Evolutionary conservation across 768 basidiomycete genomes (phyloP), one percentile per base, ranked within the genome.

Genomic region (Aureoboletus auriporus): DNA sequence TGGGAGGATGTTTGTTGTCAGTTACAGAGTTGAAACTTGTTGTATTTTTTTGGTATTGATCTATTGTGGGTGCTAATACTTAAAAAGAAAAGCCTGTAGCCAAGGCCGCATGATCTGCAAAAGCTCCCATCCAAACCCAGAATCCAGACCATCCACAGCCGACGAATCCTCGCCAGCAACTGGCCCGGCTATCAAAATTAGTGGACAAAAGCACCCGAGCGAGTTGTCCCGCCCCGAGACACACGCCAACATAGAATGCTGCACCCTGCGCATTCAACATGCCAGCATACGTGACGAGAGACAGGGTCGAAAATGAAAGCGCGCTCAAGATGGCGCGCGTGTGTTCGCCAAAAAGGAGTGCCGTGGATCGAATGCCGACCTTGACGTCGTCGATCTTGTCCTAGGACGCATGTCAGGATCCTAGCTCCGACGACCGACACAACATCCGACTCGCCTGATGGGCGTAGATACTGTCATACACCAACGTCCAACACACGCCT

Each of bases 381-480:
- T 78, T 72, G 42, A 89, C 74, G 61, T 99, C 96, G 71, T 99
- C 96, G 13, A 53, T 61, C 71, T 98, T 99, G 70, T 99, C 96
- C 89, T 96, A n/a, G n/a, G 6, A 9, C 31, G 31, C 12, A 13
- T n/a, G n/a, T n/a, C n/a, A n/a, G n/a, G n/a, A n/a, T n/a, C n/a
- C n/a, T n/a, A n/a, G n/a, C 10, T 13, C 31, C 10, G 31, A n/a
- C n/a, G 1, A 33, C 13, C 31, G 13, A 23, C 10, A 33, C 31
- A 13, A n/a, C 31, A 10, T n/a, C n/a, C 9, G 23, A 39, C 69
- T 28, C 52, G 89, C 92, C 73, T 97, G 95, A 66, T 99, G 96
- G 3, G 96, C 96, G 60, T 98, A 98, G 56, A 98, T 93, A 42
- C 86, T 95, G 59, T 99, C 96, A 63, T 98, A 99, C 2, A 96